Evolutionary conservation across 2,329 filamentous ascomycete species (phyloP).

Genomic region (Metarhizium anisopliae): DNA sequence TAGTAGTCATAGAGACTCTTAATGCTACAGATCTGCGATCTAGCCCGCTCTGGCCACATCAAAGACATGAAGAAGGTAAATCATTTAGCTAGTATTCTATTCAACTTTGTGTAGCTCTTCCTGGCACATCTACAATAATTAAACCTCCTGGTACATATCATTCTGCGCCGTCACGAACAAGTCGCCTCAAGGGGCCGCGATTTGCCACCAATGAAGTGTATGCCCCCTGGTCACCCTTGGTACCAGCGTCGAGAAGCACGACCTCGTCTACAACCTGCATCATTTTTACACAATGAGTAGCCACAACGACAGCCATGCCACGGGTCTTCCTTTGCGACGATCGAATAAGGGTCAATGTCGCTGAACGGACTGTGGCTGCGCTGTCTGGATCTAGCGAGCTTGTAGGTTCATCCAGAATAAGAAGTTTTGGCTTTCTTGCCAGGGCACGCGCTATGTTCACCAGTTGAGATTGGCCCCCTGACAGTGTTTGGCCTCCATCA

Average conservation of each 20-base stretch:
- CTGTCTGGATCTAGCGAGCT: slow-evolving; percentile 66
- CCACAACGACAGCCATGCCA: slow-evolving; percentile 63
- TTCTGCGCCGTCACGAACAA: slow-evolving; percentile 28
- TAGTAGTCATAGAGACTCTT: not conserved
- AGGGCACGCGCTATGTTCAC: slow-evolving; percentile 75
- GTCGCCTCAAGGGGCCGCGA: slow-evolving; percentile 36
- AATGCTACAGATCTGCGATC: not conserved
- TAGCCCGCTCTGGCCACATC: not conserved
- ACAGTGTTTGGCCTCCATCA: slow-evolving; percentile 64
- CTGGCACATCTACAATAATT: not conserved
- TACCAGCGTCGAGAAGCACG: slow-evolving; percentile 59
- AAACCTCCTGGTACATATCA: not conserved
- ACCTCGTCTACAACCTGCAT: slow-evolving; percentile 72
- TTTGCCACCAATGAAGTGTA: slow-evolving; percentile 50
- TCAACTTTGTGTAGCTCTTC: not conserved
- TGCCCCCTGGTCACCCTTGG: slow-evolving; percentile 57
- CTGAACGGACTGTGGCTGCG: slow-evolving; percentile 53
- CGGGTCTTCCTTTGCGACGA: slow-evolving; percentile 6
- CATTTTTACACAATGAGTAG: slow-evolving; percentile 79
- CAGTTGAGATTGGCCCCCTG: slow-evolving; percentile 76
- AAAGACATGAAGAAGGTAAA: not conserved
- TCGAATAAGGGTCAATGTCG: slow-evolving; percentile 45
- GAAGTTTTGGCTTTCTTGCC: slow-evolving; percentile 57
- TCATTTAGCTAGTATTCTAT: not conserved
- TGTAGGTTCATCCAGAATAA: slow-evolving; percentile 84